These are phyloP conservation scores for Lumnitzera racemosa DNA, from an alignment of 345 rosid species.

Conservation along the genomic window DNA sequence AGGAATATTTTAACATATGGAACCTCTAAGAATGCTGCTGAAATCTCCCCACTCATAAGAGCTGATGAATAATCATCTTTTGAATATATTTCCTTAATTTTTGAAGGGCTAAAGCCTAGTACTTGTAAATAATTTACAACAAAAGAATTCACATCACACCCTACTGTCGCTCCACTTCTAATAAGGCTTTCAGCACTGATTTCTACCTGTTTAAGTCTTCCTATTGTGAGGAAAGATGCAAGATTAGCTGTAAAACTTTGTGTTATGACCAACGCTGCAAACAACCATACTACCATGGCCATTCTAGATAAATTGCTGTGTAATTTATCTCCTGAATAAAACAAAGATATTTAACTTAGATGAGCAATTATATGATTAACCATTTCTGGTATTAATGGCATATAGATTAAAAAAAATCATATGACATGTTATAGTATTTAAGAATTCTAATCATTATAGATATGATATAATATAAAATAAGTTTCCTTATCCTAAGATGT, in stretches of 20 bases:
- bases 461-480: too few relatives aligned
- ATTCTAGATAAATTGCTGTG: conserved; percentile 18
- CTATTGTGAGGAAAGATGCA: conserved; percentile 11
- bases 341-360: neutral
- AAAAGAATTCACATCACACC: conserved; percentile 27
- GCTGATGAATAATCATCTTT: conserved; percentile 9
- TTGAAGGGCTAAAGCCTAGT: conserved; percentile 6
- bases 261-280: conserved; percentile 18
- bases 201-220: neutral
- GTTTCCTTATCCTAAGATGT: too few relatives aligned
- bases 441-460: too few relatives aligned
- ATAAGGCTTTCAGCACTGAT: conserved; percentile 2
- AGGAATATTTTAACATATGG: conserved; percentile 20
- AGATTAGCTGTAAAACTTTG: conserved; percentile 19
- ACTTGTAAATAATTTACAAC: conserved; percentile 15
- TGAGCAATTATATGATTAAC: neutral
- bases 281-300: conserved; percentile 17
- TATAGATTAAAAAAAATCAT: too few relatives aligned
- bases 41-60: conserved; percentile 10
- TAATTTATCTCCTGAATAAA: conserved; percentile 9
- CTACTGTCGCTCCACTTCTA: conserved; percentile 12
- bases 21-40: conserved; percentile 17
- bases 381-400: too few relatives aligned
- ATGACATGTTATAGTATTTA: too few relatives aligned
- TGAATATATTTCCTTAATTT: conserved; percentile 1